These are phyloP conservation scores for Phytophthora crassamura DNA, from an alignment of 352 stramenopile genomes.

Conservation along the genomic window DNA sequence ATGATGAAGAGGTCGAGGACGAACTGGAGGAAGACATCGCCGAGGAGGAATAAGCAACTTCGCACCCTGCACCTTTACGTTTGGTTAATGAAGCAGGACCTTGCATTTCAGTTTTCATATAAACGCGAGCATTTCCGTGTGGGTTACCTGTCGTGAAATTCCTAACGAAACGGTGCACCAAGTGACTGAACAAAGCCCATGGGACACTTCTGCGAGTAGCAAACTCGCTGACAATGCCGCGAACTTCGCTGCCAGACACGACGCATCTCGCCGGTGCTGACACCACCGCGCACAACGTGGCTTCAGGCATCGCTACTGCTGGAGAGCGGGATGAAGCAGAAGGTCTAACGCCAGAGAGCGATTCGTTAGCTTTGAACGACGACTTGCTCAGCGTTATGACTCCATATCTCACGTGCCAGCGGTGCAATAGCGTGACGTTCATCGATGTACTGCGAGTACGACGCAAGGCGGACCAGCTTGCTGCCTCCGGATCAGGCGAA, in stretches of 20 bases:
- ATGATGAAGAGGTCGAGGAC: conserved; percentile 60
- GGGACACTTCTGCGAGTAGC: background rate
- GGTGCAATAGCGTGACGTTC: conserved; percentile 83
- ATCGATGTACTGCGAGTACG: conserved; percentile 68
- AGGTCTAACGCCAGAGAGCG: conserved; percentile 1
- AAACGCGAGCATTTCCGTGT: background rate
- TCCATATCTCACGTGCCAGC: conserved; percentile 78
- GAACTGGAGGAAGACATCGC: conserved; percentile 87
- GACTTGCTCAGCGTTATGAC: conserved; percentile 47
- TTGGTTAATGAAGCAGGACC: conserved; percentile 20
- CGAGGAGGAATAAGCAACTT: conserved; percentile 55
- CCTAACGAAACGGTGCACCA: conserved; percentile 13
- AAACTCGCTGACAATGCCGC: conserved; percentile 16
- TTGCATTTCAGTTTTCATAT: too few species aligned
- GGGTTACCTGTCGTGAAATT: conserved; percentile 5
- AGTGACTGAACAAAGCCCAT: conserved; percentile 12
- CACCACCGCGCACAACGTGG: background rate
- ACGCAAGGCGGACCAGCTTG: conserved; percentile 27
- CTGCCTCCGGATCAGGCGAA: conserved; percentile 9
- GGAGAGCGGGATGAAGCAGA: background rate
- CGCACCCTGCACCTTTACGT: background rate
- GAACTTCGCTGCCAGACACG: background rate
- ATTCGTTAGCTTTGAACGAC: conserved; percentile 5
- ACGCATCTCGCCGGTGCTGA: background rate
- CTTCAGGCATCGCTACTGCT: background rate